A percentile compares a stretch with the other conserved stretches of the same genome.
Evolutionary conservation across 106 monocot species (phyloP).

Genomic region (Allium cepa): DNA sequence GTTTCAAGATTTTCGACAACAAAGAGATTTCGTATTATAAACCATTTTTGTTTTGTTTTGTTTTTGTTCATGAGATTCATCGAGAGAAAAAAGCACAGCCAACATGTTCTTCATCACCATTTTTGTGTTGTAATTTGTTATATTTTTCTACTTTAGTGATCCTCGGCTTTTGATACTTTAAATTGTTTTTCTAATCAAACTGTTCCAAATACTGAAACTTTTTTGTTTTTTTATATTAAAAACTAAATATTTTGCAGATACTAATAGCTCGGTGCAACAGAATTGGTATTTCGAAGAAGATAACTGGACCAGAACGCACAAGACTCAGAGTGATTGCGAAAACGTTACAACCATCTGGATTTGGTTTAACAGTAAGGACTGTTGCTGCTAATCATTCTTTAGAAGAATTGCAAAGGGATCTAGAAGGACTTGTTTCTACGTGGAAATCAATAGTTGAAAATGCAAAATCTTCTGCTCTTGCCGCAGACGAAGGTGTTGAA

Average conservation of each 20-base stretch:
- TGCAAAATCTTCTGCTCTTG: conserved; percentile 90
- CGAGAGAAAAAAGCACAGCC: too few species aligned
- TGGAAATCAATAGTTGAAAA: conserved; percentile 88
- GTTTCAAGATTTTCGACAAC: too few species aligned
- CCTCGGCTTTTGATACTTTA: too few species aligned
- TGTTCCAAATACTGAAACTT: too few species aligned
- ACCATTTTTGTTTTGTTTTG: too few species aligned
- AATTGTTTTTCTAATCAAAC: too few species aligned
- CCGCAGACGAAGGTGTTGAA: conserved; percentile 83
- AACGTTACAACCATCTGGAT: conserved; percentile 61
- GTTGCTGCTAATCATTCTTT: conserved; percentile 83
- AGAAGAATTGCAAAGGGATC: conserved; percentile 90
- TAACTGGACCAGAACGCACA: conserved; percentile 66
- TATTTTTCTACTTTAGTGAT: too few species aligned
- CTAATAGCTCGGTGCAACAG: conserved; percentile 54
- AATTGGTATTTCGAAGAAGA: conserved; percentile 93
- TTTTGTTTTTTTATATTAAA: too few species aligned
- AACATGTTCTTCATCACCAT: too few species aligned
- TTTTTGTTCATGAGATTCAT: too few species aligned
- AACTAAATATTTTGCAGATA: conserved; percentile 37
- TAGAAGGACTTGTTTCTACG: conserved; percentile 63
- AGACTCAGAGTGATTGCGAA: conserved; percentile 79
- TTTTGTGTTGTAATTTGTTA: too few species aligned
- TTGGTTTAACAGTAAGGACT: conserved; percentile 83
- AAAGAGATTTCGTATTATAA: too few species aligned